Conservation (phyloP, 1,139 yeast genomes). For the Blastobotrys petasosporus region DNA sequence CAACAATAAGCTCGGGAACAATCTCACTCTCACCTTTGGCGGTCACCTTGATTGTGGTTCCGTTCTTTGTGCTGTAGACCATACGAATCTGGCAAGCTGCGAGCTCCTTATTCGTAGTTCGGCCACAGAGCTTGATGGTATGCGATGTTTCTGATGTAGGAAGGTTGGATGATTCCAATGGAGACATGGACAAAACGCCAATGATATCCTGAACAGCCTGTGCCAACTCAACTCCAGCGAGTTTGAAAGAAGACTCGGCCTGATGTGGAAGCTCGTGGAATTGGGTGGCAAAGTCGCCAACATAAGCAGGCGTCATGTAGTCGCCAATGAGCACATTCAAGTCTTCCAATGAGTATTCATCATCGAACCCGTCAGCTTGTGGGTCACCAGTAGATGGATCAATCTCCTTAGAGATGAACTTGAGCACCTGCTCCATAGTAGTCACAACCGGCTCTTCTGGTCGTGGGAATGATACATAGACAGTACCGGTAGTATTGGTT, state of each 20-base stretch:
- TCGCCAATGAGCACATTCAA: slow-evolving; percentile 75
- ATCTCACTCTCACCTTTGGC: slow-evolving; percentile 56
- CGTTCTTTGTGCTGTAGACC: slow-evolving; percentile 63
- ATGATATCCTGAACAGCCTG: slow-evolving; percentile 47
- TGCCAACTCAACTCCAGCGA: slow-evolving; percentile 40
- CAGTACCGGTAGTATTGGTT: slow-evolving; percentile 67
- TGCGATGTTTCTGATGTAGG: slow-evolving; percentile 59
- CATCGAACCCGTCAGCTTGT: slow-evolving; percentile 83
- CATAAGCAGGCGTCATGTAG: slow-evolving; percentile 69
- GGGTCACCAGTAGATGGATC: slow-evolving; percentile 69
- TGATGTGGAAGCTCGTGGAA: slow-evolving; percentile 63
- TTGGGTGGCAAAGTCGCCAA: slow-evolving; percentile 66
- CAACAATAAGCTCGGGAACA: slow-evolving; percentile 31
- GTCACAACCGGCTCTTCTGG: slow-evolving; percentile 42
- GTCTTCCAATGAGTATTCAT: slow-evolving; percentile 87
- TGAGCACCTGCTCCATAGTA: slow-evolving; percentile 61
- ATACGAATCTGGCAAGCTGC: slow-evolving; percentile 66
- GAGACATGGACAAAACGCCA: slow-evolving; percentile 49
- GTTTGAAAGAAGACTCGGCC: slow-evolving; percentile 57
- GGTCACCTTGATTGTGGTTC: slow-evolving; percentile 71
- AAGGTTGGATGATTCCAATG: slow-evolving; percentile 72
- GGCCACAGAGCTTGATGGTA: slow-evolving; percentile 75
- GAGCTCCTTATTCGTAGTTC: slow-evolving; percentile 65
- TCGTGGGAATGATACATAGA: slow-evolving; percentile 71
- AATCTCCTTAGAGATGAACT: slow-evolving; percentile 74